These are phyloP conservation scores for Suillus subaureus DNA, from an alignment of 768 basidiomycete species.

Conservation along the genomic window DNA sequence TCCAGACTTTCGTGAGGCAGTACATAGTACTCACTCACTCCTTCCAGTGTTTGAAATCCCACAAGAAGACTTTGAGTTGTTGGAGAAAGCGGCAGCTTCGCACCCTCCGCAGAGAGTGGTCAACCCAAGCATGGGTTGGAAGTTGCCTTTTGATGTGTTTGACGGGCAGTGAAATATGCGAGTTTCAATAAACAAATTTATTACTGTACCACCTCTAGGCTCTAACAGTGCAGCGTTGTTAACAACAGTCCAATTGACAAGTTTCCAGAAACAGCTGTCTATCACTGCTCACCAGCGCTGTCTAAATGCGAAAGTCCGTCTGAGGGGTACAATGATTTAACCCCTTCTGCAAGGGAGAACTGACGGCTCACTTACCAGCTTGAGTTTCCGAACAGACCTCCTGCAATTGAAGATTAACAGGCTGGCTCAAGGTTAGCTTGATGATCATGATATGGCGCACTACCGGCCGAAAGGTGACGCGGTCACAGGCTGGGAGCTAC, in stretches of 20 bases:
- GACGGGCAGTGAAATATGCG: constrained; percentile 39
- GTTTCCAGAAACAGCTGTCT: not conserved
- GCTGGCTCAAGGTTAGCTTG: not conserved
- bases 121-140: constrained; percentile 65
- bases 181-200: not conserved
- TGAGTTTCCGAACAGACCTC: not conserved
- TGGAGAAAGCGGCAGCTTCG: constrained; percentile 42
- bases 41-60: constrained; percentile 36
- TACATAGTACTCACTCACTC: not conserved
- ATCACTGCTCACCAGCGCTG: not conserved
- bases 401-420: not conserved
- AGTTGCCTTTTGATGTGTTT: constrained; percentile 63
- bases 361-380: not conserved
- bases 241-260: not conserved
- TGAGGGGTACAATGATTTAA: not conserved
- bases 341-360: not conserved
- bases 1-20: not conserved
- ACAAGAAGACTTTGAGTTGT: constrained; percentile 40
- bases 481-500: no score
- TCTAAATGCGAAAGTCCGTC: not conserved
- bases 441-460: not conserved
- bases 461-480: no score
- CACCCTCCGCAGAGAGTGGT: constrained; percentile 58
- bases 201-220: not conserved
- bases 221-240: not conserved